A percentile compares a stretch with the other conserved stretches of the same genome.
Conservation (phyloP, 2,329 filamentous ascomycete genomes). For the Diaporthe citriasiana region DNA sequence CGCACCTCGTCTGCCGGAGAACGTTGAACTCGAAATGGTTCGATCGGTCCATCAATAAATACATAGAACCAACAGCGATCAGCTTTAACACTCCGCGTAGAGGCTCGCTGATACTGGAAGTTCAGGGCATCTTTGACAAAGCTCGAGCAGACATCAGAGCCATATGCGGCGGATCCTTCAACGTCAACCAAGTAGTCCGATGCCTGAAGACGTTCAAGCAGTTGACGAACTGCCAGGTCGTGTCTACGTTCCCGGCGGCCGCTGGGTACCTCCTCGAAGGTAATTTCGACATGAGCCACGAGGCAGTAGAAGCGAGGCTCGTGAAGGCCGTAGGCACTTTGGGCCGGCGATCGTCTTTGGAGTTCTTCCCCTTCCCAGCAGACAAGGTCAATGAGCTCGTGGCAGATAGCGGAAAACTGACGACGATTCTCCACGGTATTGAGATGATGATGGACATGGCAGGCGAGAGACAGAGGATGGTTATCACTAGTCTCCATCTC, state of each 20-base stretch:
- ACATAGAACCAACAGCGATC: neutral
- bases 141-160: constrained; percentile 1
- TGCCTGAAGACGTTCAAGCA: neutral
- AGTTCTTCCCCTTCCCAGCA: neutral
- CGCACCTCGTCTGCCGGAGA: neutral
- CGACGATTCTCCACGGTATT: neutral
- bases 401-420: neutral
- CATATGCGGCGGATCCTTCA: neutral
- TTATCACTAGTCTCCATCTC: neutral
- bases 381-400: neutral
- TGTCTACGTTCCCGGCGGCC: neutral
- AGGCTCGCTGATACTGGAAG: neutral
- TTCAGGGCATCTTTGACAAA: constrained; percentile 11
- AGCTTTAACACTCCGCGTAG: neutral
- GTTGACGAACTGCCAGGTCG: neutral
- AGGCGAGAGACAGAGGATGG: neutral
- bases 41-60: neutral
- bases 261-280: neutral
- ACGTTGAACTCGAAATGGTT: neutral
- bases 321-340: neutral
- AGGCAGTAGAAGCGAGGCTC: neutral
- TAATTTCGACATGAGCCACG: neutral
- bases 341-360: neutral
- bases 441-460: neutral
- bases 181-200: constrained; percentile 8